Evolutionary conservation across 345 rosid genomes (phyloP).

Genomic region (Dovyalis caffra): DNA sequence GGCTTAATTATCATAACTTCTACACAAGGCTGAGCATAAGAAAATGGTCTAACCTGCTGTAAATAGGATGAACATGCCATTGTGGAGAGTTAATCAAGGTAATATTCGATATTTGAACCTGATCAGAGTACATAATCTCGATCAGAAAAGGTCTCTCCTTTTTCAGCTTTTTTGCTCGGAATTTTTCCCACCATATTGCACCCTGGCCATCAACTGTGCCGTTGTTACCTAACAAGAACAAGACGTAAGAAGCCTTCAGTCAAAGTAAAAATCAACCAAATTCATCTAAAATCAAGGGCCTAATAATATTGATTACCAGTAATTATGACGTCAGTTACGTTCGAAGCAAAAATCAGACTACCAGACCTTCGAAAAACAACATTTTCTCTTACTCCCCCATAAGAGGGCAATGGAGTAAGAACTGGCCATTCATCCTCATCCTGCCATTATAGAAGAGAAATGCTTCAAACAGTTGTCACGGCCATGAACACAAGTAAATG

Average conservation of each 20-base stretch:
- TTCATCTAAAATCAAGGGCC: too few relatives aligned
- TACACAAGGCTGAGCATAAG: too few relatives aligned
- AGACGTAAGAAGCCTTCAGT: not conserved
- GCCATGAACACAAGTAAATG: too few relatives aligned
- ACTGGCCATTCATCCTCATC: constrained; percentile 76
- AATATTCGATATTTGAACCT: constrained; percentile 50
- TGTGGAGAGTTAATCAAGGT: constrained; percentile 55
- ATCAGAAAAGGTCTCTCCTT: constrained; percentile 53
- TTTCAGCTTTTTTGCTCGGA: constrained; percentile 33
- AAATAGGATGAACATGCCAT: constrained; percentile 63
- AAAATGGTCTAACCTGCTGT: constrained; percentile 43
- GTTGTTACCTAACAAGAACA: constrained; percentile 41
- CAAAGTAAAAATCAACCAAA: too few relatives aligned
- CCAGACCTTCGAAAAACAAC: constrained; percentile 44
- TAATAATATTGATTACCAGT: constrained; percentile 47
- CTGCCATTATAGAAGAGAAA: constrained; percentile 26
- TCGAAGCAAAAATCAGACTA: constrained; percentile 69
- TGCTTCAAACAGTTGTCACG: too few relatives aligned
- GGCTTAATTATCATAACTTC: too few relatives aligned
- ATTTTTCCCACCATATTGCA: constrained; percentile 62
- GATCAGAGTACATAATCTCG: constrained; percentile 45
- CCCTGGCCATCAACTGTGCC: constrained; percentile 74
- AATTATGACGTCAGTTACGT: constrained; percentile 70
- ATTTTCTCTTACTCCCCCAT: constrained; percentile 68
- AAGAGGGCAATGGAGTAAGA: constrained; percentile 56